Evolutionary conservation across 2,329 filamentous ascomycete genomes (phyloP), one percentile per base, ranked within the genome.

Genomic region (Trichoderma gracile): DNA sequence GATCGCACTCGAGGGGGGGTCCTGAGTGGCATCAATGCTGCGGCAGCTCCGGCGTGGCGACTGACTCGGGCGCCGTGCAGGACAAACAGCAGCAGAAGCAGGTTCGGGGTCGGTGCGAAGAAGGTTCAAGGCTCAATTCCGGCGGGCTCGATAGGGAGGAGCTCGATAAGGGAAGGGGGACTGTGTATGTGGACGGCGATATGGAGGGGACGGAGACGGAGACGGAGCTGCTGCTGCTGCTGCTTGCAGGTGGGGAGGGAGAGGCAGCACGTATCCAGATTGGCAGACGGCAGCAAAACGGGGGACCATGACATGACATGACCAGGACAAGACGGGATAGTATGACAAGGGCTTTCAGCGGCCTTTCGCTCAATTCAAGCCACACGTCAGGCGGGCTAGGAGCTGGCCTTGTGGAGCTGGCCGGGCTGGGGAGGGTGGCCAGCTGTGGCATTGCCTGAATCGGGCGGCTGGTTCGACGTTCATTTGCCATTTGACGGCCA

Each of bases 11-110:
- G 59, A 62, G 59, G 59, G 59, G 49, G 59, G 40, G 25, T 4
- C 59, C 15, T 62, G 59, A 54, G 38, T 54, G 40, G 59, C 59
- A 62, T 62, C 59, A 63, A 63, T 63, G 53, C 60, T 47, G 52
- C 19, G 33, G 60, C 43, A 56, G 53, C 30, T 42, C 30, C 14
- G 50, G 47, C 52, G 52, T 47, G 27, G 60, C 52, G 42, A 63
- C 25, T 21, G 60, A 53, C 14, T 30, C 50, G 19, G 15, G 52
- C 60, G 50, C 50, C 47, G 21, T 15, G n/a, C 40, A 49, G 56
- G 42, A 33, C 27, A 19, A 40, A 56, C 33, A 47, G 23, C 57
- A 38, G 52, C 5, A 14, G 33, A 38, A 38, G 33, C 33, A 38
- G 12, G 27, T 17, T 42, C 27, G 15, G 45, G 42, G 27, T 40